phyloP scores from a whole-genome alignment of 2,329 filamentous ascomycete species.

The Fusarium neocosmosporiellum region DNA sequence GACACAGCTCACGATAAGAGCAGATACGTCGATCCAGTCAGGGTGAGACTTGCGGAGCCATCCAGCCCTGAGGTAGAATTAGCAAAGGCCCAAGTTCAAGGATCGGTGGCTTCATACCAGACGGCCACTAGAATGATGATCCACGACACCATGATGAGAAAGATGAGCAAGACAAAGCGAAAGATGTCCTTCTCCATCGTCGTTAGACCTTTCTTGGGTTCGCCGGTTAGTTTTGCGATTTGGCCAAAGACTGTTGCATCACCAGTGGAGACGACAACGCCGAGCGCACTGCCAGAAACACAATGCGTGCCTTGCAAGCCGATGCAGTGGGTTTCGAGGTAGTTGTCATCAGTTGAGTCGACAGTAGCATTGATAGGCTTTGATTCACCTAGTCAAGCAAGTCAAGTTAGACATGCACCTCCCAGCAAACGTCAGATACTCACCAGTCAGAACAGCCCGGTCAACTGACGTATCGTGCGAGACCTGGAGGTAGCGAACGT shows the following conservation, averaged over 20 bases:
- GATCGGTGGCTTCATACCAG: neutral
- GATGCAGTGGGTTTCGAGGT: neutral
- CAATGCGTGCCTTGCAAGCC: neutral
- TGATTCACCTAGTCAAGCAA: neutral
- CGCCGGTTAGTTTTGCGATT: neutral
- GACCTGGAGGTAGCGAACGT: neutral
- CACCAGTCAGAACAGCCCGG: neutral
- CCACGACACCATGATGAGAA: neutral
- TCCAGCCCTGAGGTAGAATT: neutral
- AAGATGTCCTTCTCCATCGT: neutral
- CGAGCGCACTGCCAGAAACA: neutral
- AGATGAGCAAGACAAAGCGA: neutral
- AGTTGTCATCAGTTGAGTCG: neutral
- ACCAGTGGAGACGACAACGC: neutral
- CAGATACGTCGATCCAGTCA: neutral
- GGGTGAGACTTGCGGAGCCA: neutral
- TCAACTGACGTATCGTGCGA: neutral
- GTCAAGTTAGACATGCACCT: neutral
- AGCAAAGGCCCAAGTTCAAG: neutral
- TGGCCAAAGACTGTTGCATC: neutral
- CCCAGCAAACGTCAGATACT: neutral
- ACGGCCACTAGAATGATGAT: neutral
- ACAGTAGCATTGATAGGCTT: neutral
- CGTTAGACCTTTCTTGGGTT: neutral
- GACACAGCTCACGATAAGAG: neutral